These are phyloP conservation scores for Funneliformis geosporum DNA, from an alignment of 192 early-diverging fungal species.

Conservation along the genomic window DNA sequence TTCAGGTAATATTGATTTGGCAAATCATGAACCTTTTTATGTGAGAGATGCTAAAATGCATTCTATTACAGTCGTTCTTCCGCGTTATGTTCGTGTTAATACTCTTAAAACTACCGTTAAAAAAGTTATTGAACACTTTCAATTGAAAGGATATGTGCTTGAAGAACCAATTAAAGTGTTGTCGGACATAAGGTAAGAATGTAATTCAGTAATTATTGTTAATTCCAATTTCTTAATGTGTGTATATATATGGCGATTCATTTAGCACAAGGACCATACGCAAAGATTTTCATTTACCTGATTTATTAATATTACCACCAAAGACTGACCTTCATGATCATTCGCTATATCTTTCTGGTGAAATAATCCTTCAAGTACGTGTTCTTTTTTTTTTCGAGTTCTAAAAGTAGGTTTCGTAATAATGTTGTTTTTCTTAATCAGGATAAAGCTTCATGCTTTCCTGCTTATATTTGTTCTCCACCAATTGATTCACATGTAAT, in stretches of 20 bases:
- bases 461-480: constrained; percentile 80
- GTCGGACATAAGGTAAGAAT: constrained; percentile 34
- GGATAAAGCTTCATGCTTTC: constrained; percentile 95
- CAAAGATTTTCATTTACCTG: constrained; percentile 75
- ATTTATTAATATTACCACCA: constrained; percentile 83
- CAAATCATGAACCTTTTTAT: not conserved
- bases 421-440: constrained; percentile 24
- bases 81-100: constrained; percentile 91
- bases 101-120: constrained; percentile 71
- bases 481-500: constrained; percentile 65
- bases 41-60: not conserved
- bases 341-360: constrained; percentile 69
- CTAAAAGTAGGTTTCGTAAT: not conserved
- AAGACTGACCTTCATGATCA: constrained; percentile 89
- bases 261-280: constrained; percentile 45
- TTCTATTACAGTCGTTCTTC: constrained; percentile 55
- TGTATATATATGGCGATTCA: constrained; percentile 34
- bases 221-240: constrained; percentile 12
- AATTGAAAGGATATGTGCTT: constrained; percentile 57
- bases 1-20: constrained; percentile 34
- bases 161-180: constrained; percentile 39
- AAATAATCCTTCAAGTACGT: constrained; percentile 80
- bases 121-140: constrained; percentile 63
- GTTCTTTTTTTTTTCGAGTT: not conserved
- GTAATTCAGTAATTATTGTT: not conserved